Base-by-base conservation (phyloP, 257 asterid genomes). In the Penstemon davidsonii region DNA sequence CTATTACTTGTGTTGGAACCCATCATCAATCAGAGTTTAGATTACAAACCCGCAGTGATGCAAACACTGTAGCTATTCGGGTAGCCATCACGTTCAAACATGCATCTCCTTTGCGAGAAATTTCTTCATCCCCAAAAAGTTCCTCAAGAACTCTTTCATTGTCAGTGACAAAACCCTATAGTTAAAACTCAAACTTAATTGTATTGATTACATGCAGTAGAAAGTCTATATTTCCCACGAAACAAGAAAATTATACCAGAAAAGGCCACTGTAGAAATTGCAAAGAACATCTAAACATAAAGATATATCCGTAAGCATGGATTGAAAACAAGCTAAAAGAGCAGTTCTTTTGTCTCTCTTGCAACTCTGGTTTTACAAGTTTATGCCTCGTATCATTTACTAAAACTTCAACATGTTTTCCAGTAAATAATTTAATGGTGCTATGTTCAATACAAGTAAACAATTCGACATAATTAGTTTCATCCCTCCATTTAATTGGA, bases 81-180 rank as follows among this genome's bases (percentile, higher is more conserved):
- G 81, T 81, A 39, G 90, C 99, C 96, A 94, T 94, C 81, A 76
- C 52, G 79, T 79, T 88, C 84, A 94, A 72, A 73, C 99, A 91
- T 67, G 84, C 89, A 68, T 82, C 91, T 47, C 94, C 93, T 67
- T 73, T 87, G 56, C 85, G 96, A 64, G 90, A 85, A 78, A 82
- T 80, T 82, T 91, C 98, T 67, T 94, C 99, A 50, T 91, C 96
- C 66, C 96, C 99, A 68, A 85, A 94, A 73, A 94, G 96, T 64
- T 87, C 98, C 83, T 89, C 99, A 38, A 94, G 83, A 55, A 90
- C 99, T 71, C 95, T 88, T 83, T 91, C 99, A 70, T 89, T 94
- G 77, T 91, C 91, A 37, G 99, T 94, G 64, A 87, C 71, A 76
- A 94, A 94, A 77, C 98, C 96, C 99, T 94, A 64, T 41, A 47